Evolutionary conservation across 163 green algal species (phyloP).

Genomic region (Chlamydomonas reinhardtii): DNA sequence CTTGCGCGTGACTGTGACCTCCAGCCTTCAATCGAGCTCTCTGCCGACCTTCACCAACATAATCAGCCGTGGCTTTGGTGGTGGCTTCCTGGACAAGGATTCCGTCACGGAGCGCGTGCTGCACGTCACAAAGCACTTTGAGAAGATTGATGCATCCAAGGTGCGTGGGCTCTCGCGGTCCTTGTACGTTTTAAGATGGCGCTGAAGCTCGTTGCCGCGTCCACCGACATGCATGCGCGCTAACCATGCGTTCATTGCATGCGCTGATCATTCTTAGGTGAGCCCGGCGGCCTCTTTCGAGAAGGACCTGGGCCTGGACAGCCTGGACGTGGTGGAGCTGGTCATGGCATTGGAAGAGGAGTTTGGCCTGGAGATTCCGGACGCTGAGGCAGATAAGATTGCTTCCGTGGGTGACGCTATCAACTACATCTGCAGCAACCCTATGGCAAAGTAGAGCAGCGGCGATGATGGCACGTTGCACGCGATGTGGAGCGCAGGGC

Average conservation of each 20-base stretch:
- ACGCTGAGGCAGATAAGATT: slow-evolving; percentile 99
- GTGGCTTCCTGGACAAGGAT: slow-evolving; percentile 92
- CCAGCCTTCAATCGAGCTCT: slow-evolving; percentile 37
- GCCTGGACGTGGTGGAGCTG: slow-evolving; percentile 96
- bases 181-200: neutral
- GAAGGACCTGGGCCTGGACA: slow-evolving; percentile 98
- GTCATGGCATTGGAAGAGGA: slow-evolving; percentile 99
- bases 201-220: neutral
- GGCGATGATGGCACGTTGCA: too few relatives aligned
- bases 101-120: slow-evolving; percentile 94
- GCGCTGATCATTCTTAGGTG: slow-evolving; percentile 74
- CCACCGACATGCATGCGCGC: neutral
- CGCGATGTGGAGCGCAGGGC: too few relatives aligned
- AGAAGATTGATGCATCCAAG: slow-evolving; percentile 97
- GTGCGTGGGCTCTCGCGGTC: slow-evolving; percentile 61
- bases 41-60: slow-evolving; percentile 53
- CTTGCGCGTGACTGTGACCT: slow-evolving; percentile 55
- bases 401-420: slow-evolving; percentile 91
- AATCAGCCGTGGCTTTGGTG: slow-evolving; percentile 58
- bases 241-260: neutral
- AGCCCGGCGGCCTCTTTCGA: slow-evolving; percentile 84
- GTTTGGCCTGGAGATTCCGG: slow-evolving; percentile 98
- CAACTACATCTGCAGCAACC: slow-evolving; percentile 94
- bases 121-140: slow-evolving; percentile 97
- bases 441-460: slow-evolving; percentile 90